Evolutionary conservation across 2,329 filamentous ascomycete species (phyloP), one percentile per base, ranked within the genome.

Genomic region (Sporothrix sp.): DNA sequence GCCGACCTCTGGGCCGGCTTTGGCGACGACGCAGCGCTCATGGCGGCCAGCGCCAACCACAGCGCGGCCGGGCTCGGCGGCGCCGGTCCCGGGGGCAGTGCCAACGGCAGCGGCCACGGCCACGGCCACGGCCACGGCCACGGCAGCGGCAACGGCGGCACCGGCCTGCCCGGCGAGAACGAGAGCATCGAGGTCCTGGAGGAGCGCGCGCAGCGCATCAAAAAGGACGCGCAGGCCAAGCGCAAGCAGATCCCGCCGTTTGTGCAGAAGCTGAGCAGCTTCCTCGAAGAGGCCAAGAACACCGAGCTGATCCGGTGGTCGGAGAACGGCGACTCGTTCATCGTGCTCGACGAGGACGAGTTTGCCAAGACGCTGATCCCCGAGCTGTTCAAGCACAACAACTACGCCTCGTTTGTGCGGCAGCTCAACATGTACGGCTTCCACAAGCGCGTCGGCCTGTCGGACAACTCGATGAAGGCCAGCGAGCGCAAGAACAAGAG

Each of bases 361-460:
- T 98, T 98, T 63, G 96, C 93, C 18, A 97, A 96, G 69, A 88
- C 87, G 33, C 84, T 98, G 59, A 86, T 98, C 21, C 93, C 93
- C 1, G 95, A 97, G 66, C 82, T 97, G 56, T 98, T 98, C 76
- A 98, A 98, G 68, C 93, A 98, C 71, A 95, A 91, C 75, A 96
- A 96, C 66, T 96, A 96, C 67, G 90, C 90, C 42, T 95, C 90
- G 57, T 96, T 96, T 64, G 90, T 96, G 50, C 84, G 90, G 32
- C 90, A 96, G 65, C 75, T 96, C 56, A 96, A 96, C 68, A 96
- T 96, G 74, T 96, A 95, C 66, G 90, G 95, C 55, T 98, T 98
- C 62, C 93, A 98, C 74, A 98, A 98, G 72, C 84, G 87, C 37
- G 87, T 93, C 4, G 87, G 87, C 4, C 75, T 98, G 16, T 95